phyloP scores from a whole-genome alignment of 2,329 filamentous ascomycete genomes.

The Hymenoscyphus scutula region DNA sequence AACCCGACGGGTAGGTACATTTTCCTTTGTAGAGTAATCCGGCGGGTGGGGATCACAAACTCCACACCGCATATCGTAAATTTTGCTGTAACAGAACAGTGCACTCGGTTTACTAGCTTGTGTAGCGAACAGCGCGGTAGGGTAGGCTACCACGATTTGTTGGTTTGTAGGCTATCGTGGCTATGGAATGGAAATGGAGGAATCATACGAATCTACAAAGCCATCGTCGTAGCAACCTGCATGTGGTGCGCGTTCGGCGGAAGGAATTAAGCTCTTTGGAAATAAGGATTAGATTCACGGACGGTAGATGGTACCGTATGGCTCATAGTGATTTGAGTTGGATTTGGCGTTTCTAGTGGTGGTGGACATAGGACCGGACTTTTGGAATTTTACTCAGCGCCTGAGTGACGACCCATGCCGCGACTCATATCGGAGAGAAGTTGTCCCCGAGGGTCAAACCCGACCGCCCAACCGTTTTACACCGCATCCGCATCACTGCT shows the following conservation, averaged over 20 bases:
- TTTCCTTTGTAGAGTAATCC: slow-evolving; percentile 5
- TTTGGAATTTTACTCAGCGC: slow-evolving; percentile 1
- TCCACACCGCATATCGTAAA: not conserved
- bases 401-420: not conserved
- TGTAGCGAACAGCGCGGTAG: not conserved
- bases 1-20: not conserved
- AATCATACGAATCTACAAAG: not conserved
- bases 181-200: too few species aligned
- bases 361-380: slow-evolving; percentile 6
- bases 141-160: not conserved
- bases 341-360: not conserved
- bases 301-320: not conserved
- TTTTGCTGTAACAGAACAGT: not conserved
- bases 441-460: slow-evolving; percentile 1
- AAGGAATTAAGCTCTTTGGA: slow-evolving; percentile 3
- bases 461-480: slow-evolving; percentile 5
- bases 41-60: not conserved
- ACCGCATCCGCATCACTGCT: slow-evolving; percentile 2
- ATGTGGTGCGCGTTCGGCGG: slow-evolving; percentile 4
- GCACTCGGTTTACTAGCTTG: not conserved
- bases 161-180: not conserved
- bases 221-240: not conserved
- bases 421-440: slow-evolving; percentile 2
- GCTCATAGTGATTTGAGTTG: not conserved
- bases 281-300: slow-evolving; percentile 2